Evolutionary conservation across 495 filamentous ascomycete genomes (phyloP).

Genomic region (Daldinia vernicosa): DNA sequence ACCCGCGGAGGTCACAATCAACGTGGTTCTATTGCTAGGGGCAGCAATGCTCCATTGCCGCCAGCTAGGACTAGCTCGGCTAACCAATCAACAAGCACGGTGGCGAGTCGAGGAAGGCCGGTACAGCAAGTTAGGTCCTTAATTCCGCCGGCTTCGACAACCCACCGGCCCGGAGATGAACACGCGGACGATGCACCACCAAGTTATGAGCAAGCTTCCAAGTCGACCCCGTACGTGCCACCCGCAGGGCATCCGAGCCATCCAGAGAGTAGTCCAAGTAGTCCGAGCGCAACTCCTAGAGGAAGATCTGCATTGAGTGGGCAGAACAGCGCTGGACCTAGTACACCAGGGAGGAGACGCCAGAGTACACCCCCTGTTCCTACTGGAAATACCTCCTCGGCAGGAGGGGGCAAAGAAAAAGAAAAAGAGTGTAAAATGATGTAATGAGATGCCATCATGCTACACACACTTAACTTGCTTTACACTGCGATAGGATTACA

Average conservation of each 20-base stretch:
- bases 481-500: neutral
- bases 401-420: constrained; percentile 36
- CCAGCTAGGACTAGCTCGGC: constrained; percentile 35
- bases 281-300: constrained; percentile 29
- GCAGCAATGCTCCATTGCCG: constrained; percentile 28
- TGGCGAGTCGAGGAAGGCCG: constrained; percentile 29
- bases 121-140: constrained; percentile 56
- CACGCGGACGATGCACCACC: constrained; percentile 74
- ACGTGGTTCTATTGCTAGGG: constrained; percentile 36
- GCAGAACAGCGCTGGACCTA: constrained; percentile 31
- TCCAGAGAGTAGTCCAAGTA: constrained; percentile 54
- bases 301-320: constrained; percentile 23
- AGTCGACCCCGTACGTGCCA: constrained; percentile 68
- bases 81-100: constrained; percentile 39
- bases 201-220: constrained; percentile 82
- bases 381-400: constrained; percentile 15
- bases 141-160: constrained; percentile 49
- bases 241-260: constrained; percentile 66
- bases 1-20: constrained; percentile 32
- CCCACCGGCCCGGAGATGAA: constrained; percentile 53
- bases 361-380: constrained; percentile 37
- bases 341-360: constrained; percentile 36
- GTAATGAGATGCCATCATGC: constrained; percentile 18
- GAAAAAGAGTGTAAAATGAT: constrained; percentile 47
- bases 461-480: neutral